A percentile compares a stretch with the other conserved stretches of the same genome.
phyloP scores from a whole-genome alignment of 202 grass and related monocot species.

The Panicum hallii region DNA sequence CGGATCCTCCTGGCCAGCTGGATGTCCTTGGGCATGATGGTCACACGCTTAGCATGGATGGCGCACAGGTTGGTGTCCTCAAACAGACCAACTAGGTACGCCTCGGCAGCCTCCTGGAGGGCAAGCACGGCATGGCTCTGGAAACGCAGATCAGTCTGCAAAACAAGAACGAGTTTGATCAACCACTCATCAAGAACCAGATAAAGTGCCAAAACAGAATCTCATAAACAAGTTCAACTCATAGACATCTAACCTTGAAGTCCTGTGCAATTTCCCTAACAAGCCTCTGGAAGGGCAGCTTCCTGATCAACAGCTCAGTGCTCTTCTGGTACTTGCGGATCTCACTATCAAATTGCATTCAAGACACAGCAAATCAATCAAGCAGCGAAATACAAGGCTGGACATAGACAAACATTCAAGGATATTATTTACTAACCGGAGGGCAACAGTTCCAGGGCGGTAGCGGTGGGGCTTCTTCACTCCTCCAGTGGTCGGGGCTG shows the following conservation, averaged over 20 bases:
- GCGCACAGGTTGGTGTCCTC: slow-evolving; percentile 76
- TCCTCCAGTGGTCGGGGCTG: slow-evolving; percentile 56
- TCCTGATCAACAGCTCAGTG: slow-evolving; percentile 72
- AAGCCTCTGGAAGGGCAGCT: slow-evolving; percentile 72
- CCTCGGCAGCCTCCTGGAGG: slow-evolving; percentile 74
- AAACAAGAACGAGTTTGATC: background rate
- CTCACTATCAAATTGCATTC: slow-evolving; percentile 43
- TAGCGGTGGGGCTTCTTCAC: slow-evolving; percentile 65
- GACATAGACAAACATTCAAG: background rate
- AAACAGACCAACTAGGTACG: slow-evolving; percentile 72
- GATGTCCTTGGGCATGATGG: slow-evolving; percentile 74
- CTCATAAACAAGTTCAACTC: background rate
- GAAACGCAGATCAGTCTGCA: slow-evolving; percentile 72
- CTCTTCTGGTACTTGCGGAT: slow-evolving; percentile 83
- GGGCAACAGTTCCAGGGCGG: slow-evolving; percentile 63
- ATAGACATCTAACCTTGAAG: slow-evolving; percentile 45
- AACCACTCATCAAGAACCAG: background rate
- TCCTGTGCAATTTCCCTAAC: slow-evolving; percentile 73
- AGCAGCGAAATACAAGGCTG: background rate
- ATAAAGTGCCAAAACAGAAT: background rate
- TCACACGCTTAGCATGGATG: slow-evolving; percentile 69
- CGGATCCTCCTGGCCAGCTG: slow-evolving; percentile 71
- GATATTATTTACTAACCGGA: slow-evolving; percentile 35
- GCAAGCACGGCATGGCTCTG: slow-evolving; percentile 64
- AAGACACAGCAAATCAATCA: background rate